Conservation (phyloP, 495 filamentous ascomycete genomes). For the Tuber calosporum region DNA sequence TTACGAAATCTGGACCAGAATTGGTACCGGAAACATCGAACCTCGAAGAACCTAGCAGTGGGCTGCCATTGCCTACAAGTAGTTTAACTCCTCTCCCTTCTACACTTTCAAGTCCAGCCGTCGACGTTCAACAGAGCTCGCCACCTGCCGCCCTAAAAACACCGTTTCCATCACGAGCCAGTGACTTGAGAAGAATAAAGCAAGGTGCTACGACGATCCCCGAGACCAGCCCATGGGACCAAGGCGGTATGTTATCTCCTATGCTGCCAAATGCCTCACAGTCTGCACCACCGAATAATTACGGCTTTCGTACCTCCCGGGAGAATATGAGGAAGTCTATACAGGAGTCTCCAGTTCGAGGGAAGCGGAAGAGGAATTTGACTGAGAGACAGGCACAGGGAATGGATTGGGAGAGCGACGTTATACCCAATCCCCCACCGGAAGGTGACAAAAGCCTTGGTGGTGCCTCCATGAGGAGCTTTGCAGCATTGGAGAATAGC, state of each 20-base stretch:
- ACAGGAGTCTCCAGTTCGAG: conserved; percentile 10
- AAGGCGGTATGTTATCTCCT: conserved; percentile 8
- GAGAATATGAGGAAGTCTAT: neutral
- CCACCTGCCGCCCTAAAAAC: neutral
- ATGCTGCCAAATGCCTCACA: conserved; percentile 1
- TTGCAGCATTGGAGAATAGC: conserved; percentile 19
- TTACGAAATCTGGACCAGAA: conserved; percentile 16
- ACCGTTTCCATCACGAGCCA: neutral
- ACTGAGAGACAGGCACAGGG: neutral
- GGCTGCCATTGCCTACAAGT: conserved; percentile 13
- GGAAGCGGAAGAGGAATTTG: conserved; percentile 19
- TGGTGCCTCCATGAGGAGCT: conserved; percentile 19
- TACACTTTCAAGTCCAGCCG: conserved; percentile 14
- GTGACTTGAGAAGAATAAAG: neutral
- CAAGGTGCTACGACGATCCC: conserved; percentile 6
- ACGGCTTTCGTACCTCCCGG: neutral
- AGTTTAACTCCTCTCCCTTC: conserved; percentile 19
- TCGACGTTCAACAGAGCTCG: conserved; percentile 6
- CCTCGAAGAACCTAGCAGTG: conserved; percentile 4
- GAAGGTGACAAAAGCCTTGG: neutral
- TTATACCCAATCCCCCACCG: neutral
- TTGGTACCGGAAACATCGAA: conserved; percentile 34
- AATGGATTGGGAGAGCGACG: neutral
- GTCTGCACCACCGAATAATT: neutral
- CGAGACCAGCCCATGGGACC: conserved; percentile 18